Evolutionary conservation across 768 basidiomycete genomes (phyloP), one percentile per base, ranked within the genome.

Genomic region (Hericium erinaceus): DNA sequence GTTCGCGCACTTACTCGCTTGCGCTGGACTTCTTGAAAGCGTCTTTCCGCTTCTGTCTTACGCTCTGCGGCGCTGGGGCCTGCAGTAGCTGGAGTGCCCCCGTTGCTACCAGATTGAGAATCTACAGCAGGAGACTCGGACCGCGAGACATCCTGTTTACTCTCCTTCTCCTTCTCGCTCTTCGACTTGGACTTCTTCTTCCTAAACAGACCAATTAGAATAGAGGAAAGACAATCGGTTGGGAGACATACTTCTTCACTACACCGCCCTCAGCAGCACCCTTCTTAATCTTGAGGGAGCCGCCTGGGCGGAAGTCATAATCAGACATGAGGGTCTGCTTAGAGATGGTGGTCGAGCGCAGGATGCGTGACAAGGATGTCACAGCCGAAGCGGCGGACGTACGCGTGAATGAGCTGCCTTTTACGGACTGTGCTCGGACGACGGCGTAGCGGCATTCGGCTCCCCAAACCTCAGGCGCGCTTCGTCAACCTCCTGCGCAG

Each of bases 201-300:
- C 76, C 87, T 89, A 67, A n/a, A 60, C 52, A 12, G 38, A 8
- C 12, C 40, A 5, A 37, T 33, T 22, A 24, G 38, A 52, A 54
- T 49, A 49, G 33, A 7, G 48, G 39, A 2, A 26, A 49, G 13
- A 37, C 13, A 18, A 40, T 8, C 61, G 40, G 20, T 59, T 26
- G 58, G 57, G 38, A 46, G 2, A 69, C 82, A 61, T 63, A 91
- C 92, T 92, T 93, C 72, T 93, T 93, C 49, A 84, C 83, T 57
- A 87, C 78, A 3, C 89, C 87, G 57, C 88, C 90, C 62, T 89
- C 90, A 26, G 76, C 75, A 38, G 86, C 85, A 39, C 80, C 83
- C n/a, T 88, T 83, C 74, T 93, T 95, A 67, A 95, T 79, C 71
- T 92, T 95, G 69, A 95, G 87, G 63, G 89, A 84, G 68, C 92